Evolutionary conservation across 306 rosid species (phyloP).

Genomic region (Vigna trinervia): DNA sequence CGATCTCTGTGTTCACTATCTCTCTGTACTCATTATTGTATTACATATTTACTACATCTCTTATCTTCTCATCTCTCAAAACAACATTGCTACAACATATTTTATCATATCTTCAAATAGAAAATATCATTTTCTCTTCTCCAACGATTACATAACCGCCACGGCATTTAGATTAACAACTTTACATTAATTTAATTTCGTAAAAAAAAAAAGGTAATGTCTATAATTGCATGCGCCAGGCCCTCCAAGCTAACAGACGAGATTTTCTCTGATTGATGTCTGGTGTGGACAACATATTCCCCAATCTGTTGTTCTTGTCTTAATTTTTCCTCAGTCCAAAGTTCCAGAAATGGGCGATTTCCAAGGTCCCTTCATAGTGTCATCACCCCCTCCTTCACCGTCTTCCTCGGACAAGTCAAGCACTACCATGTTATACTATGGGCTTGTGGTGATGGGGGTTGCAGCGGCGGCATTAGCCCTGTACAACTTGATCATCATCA

Average conservation of each 20-base stretch:
- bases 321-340: slow-evolving; percentile 19
- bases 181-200: slow-evolving; percentile 36
- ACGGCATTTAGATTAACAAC: slow-evolving; percentile 55
- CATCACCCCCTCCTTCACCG: slow-evolving; percentile 48
- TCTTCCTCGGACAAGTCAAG: slow-evolving; percentile 44
- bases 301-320: not conserved
- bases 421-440: slow-evolving; percentile 67
- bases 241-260: slow-evolving; percentile 3
- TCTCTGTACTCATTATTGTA: not conserved
- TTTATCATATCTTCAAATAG: slow-evolving; percentile 2
- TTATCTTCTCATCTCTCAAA: slow-evolving; percentile 43
- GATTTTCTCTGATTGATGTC: slow-evolving; percentile 25
- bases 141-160: slow-evolving; percentile 51
- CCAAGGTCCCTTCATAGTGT: slow-evolving; percentile 21
- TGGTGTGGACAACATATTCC: slow-evolving; percentile 25
- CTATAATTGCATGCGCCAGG: slow-evolving; percentile 5
- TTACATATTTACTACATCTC: slow-evolving; percentile 21
- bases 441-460: slow-evolving; percentile 65
- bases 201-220: not conserved
- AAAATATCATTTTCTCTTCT: not conserved
- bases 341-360: slow-evolving; percentile 47
- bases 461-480: slow-evolving; percentile 57
- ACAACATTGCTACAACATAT: slow-evolving; percentile 12
- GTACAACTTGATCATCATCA: slow-evolving; percentile 64
- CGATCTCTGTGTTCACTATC: not conserved